These are phyloP conservation scores for Skeletonema grethae DNA, from an alignment of 108 stramenopile genomes.

Conservation along the genomic window DNA sequence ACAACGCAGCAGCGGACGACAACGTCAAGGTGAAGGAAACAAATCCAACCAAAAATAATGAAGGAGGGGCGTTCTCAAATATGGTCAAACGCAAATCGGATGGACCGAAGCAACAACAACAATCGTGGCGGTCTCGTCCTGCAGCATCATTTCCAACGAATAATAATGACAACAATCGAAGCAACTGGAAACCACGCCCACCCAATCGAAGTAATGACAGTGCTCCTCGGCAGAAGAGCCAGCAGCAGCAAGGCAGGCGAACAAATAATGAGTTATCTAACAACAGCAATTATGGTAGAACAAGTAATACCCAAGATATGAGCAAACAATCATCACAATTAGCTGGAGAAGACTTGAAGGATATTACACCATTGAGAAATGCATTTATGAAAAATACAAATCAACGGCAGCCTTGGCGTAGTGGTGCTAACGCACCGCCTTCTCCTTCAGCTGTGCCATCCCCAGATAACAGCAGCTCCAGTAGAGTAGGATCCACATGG, in stretches of 20 bases:
- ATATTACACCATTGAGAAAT: constrained; percentile 34
- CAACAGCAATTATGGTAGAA: constrained; percentile 4
- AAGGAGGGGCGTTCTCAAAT: constrained; percentile 4
- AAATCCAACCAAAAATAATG: neutral
- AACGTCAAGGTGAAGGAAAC: neutral
- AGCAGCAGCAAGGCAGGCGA: neutral
- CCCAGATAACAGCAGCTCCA: neutral
- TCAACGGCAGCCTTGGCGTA: neutral
- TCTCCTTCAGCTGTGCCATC: neutral
- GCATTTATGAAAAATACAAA: constrained; percentile 28
- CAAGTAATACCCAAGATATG: constrained; percentile 13
- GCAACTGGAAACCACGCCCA: neutral
- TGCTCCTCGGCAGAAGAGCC: neutral
- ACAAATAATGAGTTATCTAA: neutral
- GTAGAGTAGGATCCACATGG: constrained; percentile 4
- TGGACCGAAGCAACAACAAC: constrained; percentile 7
- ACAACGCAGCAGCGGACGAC: neutral
- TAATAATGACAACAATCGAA: constrained; percentile 4
- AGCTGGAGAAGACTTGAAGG: constrained; percentile 7
- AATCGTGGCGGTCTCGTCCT: constrained; percentile 8
- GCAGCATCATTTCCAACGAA: constrained; percentile 3
- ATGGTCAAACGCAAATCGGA: constrained; percentile 14
- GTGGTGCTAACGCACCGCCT: neutral
- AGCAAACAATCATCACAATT: constrained; percentile 3
- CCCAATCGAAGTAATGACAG: neutral